Evolutionary conservation across 2,329 filamentous ascomycete genomes (phyloP), one percentile per base, ranked within the genome.

Genomic region (Grosmannia huntii): DNA sequence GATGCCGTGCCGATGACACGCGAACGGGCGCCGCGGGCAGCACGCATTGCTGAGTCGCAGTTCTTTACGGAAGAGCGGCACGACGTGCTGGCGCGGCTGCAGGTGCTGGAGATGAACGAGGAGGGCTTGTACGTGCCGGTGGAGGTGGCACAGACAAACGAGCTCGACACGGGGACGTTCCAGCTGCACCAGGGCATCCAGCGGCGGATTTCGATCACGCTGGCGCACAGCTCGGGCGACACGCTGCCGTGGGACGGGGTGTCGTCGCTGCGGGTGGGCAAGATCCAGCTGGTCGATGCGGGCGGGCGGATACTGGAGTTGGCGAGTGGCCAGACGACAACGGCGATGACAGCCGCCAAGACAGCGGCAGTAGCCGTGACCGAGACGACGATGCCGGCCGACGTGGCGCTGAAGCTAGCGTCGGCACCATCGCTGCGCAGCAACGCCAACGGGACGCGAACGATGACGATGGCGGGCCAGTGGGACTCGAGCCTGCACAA

Each of bases 401-500:
- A 95, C 62, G 83, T 99, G 4, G 72, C 83, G 0, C 74, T 99
- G 44, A 89, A 89, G 66, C 77, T 95, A 52, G 79, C 90, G 3
- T 82, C 87, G 36, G 84, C 86, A 53, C 92, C 94, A 0, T 79
- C 84, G 58, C 86, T 96, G 63, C 87, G 86, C 62, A 84, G 88
- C 59, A 95, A 96, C 67, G 83, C 89, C 27, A 95, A 97, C 68
- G 94, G 94, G 44, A 96, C 91, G 0, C 86, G 85, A 41, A 90
- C 87, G 68, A 85, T 96, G 44, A 91, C 86, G 1, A 78, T 97
- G 50, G 80, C 87, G n/a, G 90, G 88, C 0, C 91, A 97, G 67
- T 99, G 94, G 94, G 94, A 99, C 68, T 96, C 92, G 0, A 95
- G 90, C 66, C 78, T 94, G 64, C 94, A 99, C 70, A 85, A 84